phyloP scores from a whole-genome alignment of 768 basidiomycete species.

The Suillus placidus region DNA sequence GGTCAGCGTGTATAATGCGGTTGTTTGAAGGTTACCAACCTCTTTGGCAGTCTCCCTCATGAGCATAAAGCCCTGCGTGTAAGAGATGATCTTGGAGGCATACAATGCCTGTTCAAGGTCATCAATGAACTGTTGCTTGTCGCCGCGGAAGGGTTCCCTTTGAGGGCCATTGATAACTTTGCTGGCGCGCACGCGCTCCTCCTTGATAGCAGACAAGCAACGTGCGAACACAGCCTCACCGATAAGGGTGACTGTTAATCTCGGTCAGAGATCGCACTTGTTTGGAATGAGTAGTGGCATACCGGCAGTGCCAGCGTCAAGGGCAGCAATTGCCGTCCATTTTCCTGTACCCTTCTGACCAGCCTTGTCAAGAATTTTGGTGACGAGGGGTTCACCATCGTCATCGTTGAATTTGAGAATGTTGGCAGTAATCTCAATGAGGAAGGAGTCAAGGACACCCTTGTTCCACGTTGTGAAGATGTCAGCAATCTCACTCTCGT shows the following conservation, averaged over 20 bases:
- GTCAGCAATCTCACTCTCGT: conserved; percentile 88
- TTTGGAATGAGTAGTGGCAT: conserved; percentile 27
- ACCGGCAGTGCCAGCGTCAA: conserved; percentile 91
- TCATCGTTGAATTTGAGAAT: conserved; percentile 97
- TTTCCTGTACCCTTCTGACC: conserved; percentile 99
- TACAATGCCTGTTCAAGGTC: conserved; percentile 99
- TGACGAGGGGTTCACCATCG: conserved; percentile 88
- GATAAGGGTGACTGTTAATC: conserved; percentile 84
- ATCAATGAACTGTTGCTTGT: conserved; percentile 98
- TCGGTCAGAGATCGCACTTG: conserved; percentile 14
- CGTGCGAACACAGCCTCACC: conserved; percentile 99
- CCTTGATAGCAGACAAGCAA: conserved; percentile 96
- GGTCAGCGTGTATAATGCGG: conserved; percentile 11
- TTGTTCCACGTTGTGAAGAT: conserved; percentile 97
- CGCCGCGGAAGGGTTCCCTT: conserved; percentile 92
- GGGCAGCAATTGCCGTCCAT: conserved; percentile 97
- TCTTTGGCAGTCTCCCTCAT: conserved; percentile 98
- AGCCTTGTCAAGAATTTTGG: conserved; percentile 93
- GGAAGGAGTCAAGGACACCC: conserved; percentile 99
- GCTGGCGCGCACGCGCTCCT: conserved; percentile 92
- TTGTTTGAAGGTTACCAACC: conserved; percentile 39
- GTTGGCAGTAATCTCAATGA: conserved; percentile 97
- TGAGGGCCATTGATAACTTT: conserved; percentile 89
- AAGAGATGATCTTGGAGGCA: conserved; percentile 99
- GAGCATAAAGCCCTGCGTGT: conserved; percentile 99